Evolutionary conservation across 345 rosid species (phyloP), one percentile per base, ranked within the genome.

Genomic region (Odontarrhena argentea): DNA sequence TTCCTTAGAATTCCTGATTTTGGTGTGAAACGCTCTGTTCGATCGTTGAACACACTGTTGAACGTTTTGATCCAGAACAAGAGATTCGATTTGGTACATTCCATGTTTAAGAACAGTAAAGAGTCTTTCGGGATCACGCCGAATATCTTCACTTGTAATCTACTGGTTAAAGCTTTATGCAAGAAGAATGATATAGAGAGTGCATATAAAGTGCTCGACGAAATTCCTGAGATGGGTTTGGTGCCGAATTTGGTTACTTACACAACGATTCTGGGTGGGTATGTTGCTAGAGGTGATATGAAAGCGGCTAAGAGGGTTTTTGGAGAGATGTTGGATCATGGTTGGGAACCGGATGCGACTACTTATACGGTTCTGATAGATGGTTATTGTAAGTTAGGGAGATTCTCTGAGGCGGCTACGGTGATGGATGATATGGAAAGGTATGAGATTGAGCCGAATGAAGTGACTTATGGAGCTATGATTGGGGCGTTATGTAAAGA

Each of bases 351-450:
- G 0, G 97, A 92, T 75, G 91, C 83, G 2, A 89, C 83, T 1
- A 86, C 91, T 2, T 89, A 86, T 55, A 84, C 91, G 0, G 65
- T 86, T 53, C 78, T 89, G 55, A 85, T 89, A 85, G 83, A 86
- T 77, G 98, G 98, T 65, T 86, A 86, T 63, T 86, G 92, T 58
- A 76, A 63, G 76, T 68, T 77, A 63, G 96, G 86, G 65, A 85
- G 85, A 67, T 83, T 92, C 42, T 71, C 28, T 57, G 93, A 92
- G 63, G 98, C 97, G 3, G 78, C 86, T 57, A 80, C 69, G 79
- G 83, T 85, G 8, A 92, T 92, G 93, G 96, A 92, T 80, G 89
- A 86, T 3, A 92, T 89, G 98, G 96, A 86, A 61, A 81, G 80
- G 50, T 83, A 85, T 30, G 86, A 80, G 22, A 80, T 92, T 32